Percentiles rank a stretch among this genome's conserved stretches.
Evolutionary conservation across 148 eudicot genomes (phyloP).

Genomic region (Rhododendron henanense): DNA sequence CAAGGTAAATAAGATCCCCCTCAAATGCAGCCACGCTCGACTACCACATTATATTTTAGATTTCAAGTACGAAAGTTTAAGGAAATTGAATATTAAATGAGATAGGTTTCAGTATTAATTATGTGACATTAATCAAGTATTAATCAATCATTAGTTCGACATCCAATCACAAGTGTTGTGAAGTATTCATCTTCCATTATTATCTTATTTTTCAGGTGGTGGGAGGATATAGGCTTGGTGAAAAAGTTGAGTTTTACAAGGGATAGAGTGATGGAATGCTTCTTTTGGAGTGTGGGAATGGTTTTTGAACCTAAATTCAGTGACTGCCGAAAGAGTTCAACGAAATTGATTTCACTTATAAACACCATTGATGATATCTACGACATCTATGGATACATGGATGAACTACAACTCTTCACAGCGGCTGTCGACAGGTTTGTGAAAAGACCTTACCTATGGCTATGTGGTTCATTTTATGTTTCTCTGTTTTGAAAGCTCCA

Average conservation of each 20-base stretch:
- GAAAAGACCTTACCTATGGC: no score
- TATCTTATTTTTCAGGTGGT: conserved; percentile 4
- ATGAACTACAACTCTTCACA: conserved; percentile 33
- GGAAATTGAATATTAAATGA: no score
- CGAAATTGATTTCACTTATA: conserved; percentile 6
- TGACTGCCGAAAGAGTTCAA: conserved; percentile 7
- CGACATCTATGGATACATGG: conserved; percentile 24
- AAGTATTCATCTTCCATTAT: not conserved
- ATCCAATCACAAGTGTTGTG: no score
- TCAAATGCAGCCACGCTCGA: not conserved
- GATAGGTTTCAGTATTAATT: no score
- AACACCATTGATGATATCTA: conserved; percentile 32
- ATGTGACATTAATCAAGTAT: no score
- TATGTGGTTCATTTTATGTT: not conserved
- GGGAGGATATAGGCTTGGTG: conserved; percentile 7
- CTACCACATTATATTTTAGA: not conserved
- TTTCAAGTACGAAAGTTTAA: not conserved
- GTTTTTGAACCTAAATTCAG: conserved; percentile 15
- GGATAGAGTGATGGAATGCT: conserved; percentile 12
- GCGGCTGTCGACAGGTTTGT: not conserved
- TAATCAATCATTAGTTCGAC: no score
- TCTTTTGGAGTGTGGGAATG: conserved; percentile 11
- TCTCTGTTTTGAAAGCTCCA: not conserved
- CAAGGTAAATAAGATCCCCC: conserved; percentile 6
- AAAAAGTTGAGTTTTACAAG: conserved; percentile 17